Evolutionary conservation across 2,329 filamentous ascomycete species (phyloP), one percentile per base, ranked within the genome.

Genomic region (Sporothrix brunneoviolacea): DNA sequence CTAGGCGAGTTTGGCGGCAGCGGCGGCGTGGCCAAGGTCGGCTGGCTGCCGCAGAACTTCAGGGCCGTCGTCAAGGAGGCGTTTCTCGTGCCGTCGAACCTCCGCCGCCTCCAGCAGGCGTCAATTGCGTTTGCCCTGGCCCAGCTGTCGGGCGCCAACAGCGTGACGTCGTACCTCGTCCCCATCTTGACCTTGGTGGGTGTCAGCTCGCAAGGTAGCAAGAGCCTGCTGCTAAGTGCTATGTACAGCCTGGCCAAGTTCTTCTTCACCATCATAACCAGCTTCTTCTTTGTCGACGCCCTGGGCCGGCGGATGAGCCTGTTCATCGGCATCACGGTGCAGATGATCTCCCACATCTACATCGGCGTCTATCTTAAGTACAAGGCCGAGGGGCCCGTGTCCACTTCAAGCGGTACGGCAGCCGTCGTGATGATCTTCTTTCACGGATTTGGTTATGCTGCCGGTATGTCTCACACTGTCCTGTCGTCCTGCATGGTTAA

Each of bases 191-290:
- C 57, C 2, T 50, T 73, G 10, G 55, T 70, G 6, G 70, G 70
- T 2, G 28, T 63, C 2, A 55, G 52, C 1, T 57, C 63, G 2
- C 61, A 60, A 1, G 64, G 63, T 0, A 59, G 59, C 0, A 57
- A 61, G 0, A 64, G 58, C 18, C 60, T 74, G 8, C 69, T 72
- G 40, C 57, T 72, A 2, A 67, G 62, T 1, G 66, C 64, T 47
- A 70, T 74, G 59, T 74, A 73, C 46, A 63, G 62, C 9, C 57
- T 73, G 39, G 60, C 68, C 35, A 75, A 73, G 55, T 68, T 74
- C 48, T 65, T 65, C 45, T 70, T 63, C 52, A 64, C 63, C 6
- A 46, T 74, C 2, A 65, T 69, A 10, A 69, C 69, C 4, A 65
- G 64, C 2, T 68, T 74, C 50, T 68, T 73, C 57, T 66, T 73